Conservation (phyloP, 1,284 basidiomycete genomes). For the Anthracocystis walkeri region DNA sequence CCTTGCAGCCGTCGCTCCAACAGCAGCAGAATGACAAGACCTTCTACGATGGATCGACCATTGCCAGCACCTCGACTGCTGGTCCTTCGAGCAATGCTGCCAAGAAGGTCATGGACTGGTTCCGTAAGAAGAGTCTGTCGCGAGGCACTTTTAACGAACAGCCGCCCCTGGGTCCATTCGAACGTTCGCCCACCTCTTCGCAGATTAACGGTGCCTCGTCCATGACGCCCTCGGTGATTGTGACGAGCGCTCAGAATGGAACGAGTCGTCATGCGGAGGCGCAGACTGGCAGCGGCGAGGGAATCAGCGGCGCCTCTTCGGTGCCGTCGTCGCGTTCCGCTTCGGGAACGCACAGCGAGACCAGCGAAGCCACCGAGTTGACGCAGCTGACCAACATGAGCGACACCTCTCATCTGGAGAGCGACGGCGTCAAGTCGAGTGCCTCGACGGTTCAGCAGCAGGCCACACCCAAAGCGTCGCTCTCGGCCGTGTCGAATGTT, state of each 20-base stretch:
- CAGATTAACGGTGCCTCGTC: constrained; percentile 9
- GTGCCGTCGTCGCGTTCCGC: constrained; percentile 64
- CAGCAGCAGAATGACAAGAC: constrained; percentile 33
- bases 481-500: constrained; percentile 38
- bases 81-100: constrained; percentile 73
- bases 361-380: constrained; percentile 50
- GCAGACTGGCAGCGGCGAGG: constrained; percentile 32
- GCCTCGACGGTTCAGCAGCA: constrained; percentile 62
- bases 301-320: constrained; percentile 33
- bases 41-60: constrained; percentile 48
- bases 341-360: constrained; percentile 66
- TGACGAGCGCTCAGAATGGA: constrained; percentile 40
- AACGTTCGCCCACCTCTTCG: constrained; percentile 34
- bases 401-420: constrained; percentile 27
- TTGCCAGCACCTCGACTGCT: constrained; percentile 56
- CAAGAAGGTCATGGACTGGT: constrained; percentile 77
- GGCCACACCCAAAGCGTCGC: constrained; percentile 57
- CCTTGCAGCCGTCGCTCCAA: constrained; percentile 16
- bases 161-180: constrained; percentile 56
- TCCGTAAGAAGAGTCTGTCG: constrained; percentile 73
- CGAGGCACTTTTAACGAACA: constrained; percentile 65
- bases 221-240: constrained; percentile 42
- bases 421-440: constrained; percentile 55
- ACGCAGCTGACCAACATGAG: constrained; percentile 44
- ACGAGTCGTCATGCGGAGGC: constrained; percentile 32